Conservation (phyloP, 164 flowering plant species). For the Umbilicus rupestris region DNA sequence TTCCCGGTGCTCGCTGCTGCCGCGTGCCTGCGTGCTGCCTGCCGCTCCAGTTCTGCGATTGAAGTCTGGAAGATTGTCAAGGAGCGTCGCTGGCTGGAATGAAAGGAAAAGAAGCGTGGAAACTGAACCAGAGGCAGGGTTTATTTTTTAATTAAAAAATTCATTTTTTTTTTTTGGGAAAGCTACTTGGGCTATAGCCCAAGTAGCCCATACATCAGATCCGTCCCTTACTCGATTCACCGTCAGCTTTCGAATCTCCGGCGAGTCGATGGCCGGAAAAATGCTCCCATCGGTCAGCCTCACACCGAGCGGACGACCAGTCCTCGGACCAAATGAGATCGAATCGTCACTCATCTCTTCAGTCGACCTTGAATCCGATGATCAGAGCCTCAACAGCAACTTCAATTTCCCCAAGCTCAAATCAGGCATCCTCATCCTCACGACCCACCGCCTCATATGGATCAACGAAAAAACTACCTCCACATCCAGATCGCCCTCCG, state of each 20-base stretch:
- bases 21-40: no score
- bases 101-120: no score
- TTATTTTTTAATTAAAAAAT: no score
- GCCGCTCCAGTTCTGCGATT: no score
- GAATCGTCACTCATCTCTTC: constrained; percentile 57
- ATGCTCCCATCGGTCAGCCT: constrained; percentile 43
- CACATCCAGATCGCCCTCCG: constrained; percentile 11
- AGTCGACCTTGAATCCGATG: constrained; percentile 61
- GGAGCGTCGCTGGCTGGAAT: no score
- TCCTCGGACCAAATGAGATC: constrained; percentile 48
- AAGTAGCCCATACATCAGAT: no score
- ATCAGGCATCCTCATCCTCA: constrained; percentile 63
- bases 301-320: constrained; percentile 71
- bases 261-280: constrained; percentile 33
- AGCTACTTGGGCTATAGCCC: no score
- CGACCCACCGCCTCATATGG: constrained; percentile 78
- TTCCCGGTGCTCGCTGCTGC: no score
- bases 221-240: no score
- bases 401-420: constrained; percentile 37
- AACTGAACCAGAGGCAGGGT: no score
- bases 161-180: no score
- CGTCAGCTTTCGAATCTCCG: not conserved
- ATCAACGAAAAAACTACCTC: constrained; percentile 24
- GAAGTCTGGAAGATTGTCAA: no score
- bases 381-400: constrained; percentile 12